Percentiles rank a stretch among this genome's conserved stretches.
Conservation (phyloP, 805 yeast species). For the Lipomyces sp. region DNA sequence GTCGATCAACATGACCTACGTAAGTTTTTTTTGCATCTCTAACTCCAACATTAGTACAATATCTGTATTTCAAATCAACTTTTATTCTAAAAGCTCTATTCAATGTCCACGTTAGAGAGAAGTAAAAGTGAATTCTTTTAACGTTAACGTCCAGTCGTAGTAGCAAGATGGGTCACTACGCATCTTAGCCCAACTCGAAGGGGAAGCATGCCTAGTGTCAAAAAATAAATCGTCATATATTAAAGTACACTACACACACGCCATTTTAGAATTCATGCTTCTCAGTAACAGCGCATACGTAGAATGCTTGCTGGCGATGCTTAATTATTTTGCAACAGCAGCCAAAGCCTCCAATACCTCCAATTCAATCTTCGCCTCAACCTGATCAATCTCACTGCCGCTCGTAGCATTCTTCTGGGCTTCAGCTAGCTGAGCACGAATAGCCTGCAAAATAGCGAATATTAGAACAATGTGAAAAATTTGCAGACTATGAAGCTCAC, state of each 20-base stretch:
- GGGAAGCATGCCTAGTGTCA: no score
- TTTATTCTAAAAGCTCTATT: no score
- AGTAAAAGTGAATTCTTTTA: no score
- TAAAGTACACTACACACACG: not conserved
- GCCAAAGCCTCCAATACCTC: conserved; percentile 95
- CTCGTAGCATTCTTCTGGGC: conserved; percentile 88
- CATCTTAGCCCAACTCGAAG: not conserved
- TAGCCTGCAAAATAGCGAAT: conserved; percentile 51
- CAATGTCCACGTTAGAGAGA: no score
- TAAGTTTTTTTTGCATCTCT: no score
- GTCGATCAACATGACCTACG: no score
- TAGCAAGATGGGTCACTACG: not conserved
- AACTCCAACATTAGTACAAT: no score
- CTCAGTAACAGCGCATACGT: not conserved
- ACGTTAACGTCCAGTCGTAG: no score
- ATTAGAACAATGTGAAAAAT: not conserved
- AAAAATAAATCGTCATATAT: not conserved
- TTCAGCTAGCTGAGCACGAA: conserved; percentile 81
- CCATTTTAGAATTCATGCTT: not conserved
- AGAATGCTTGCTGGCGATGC: not conserved
- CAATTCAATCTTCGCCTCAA: conserved; percentile 93
- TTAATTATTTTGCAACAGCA: conserved; percentile 69
- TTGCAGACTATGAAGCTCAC: conserved; percentile 14
- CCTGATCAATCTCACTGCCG: conserved; percentile 80
- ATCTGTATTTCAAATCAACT: no score